These are phyloP conservation scores for Zygosaccharomyces gambellarensis DNA, from an alignment of 805 yeast genomes.

Conservation along the genomic window DNA sequence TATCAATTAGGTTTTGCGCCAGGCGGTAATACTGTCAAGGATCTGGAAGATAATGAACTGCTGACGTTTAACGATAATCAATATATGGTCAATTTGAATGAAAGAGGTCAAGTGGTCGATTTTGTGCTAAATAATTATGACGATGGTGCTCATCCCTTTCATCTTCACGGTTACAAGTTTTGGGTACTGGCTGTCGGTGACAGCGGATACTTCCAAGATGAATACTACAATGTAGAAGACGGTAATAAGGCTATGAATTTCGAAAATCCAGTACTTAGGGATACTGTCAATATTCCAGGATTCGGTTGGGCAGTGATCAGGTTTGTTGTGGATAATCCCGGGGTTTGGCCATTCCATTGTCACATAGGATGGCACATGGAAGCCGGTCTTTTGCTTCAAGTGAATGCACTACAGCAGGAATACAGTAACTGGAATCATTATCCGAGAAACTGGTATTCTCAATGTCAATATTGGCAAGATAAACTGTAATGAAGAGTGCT, in stretches of 20 bases:
- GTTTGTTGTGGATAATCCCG: conserved; percentile 69
- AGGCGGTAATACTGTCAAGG: conserved; percentile 9
- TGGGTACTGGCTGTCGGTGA: conserved; percentile 27
- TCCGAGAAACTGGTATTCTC: conserved; percentile 25
- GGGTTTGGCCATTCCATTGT: conserved; percentile 82
- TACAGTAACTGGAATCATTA: conserved; percentile 23
- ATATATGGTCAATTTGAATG: conserved; percentile 21
- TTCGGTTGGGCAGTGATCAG: conserved; percentile 55
- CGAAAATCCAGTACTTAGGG: conserved; percentile 50
- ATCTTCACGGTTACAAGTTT: conserved; percentile 47
- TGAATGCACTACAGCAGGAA: conserved; percentile 21
- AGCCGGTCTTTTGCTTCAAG: conserved; percentile 46
- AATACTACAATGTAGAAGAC: conserved; percentile 37
- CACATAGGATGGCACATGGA: conserved; percentile 67
- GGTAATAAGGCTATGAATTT: conserved; percentile 38
- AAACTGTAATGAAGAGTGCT: neutral
- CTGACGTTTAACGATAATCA: conserved; percentile 16
- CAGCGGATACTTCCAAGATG: conserved; percentile 23
- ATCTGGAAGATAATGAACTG: conserved; percentile 11
- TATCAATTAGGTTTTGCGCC: conserved; percentile 10
- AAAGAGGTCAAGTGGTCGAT: conserved; percentile 45
- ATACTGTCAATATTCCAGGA: conserved; percentile 54
- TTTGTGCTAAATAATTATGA: conserved; percentile 63
- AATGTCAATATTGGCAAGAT: conserved; percentile 18
- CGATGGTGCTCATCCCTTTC: conserved; percentile 63